These are phyloP conservation scores for Calocybe gambosa DNA, from an alignment of 1,284 basidiomycete species.

Conservation along the genomic window DNA sequence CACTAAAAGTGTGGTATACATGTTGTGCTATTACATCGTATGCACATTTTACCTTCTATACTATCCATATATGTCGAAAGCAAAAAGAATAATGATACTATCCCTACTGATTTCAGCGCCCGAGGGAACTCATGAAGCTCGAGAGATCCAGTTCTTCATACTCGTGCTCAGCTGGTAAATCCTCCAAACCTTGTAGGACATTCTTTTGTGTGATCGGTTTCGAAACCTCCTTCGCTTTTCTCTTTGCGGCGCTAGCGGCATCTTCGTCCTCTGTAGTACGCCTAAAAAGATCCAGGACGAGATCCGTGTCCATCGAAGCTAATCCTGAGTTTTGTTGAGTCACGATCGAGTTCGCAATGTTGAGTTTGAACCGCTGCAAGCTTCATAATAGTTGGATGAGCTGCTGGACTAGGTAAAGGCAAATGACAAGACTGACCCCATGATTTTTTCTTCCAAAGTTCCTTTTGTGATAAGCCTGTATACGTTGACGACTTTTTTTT, in stretches of 20 bases:
- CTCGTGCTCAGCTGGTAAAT: slow-evolving; percentile 85
- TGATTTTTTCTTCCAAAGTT: slow-evolving; percentile 98
- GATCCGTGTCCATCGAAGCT: slow-evolving; percentile 94
- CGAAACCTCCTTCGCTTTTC: slow-evolving; percentile 46
- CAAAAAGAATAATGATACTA: slow-evolving; percentile 11
- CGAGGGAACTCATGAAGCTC: slow-evolving; percentile 77
- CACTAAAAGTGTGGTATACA: slow-evolving; percentile 3
- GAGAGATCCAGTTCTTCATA: slow-evolving; percentile 82
- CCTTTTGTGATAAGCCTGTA: slow-evolving; percentile 97
- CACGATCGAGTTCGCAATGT: slow-evolving; percentile 95
- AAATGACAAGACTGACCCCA: slow-evolving; percentile 68
- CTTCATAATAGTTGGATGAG: slow-evolving; percentile 33
- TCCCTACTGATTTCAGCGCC: slow-evolving; percentile 24
- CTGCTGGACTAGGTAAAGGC: neutral
- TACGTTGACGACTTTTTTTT: slow-evolving; percentile 99
- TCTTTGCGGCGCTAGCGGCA: slow-evolving; percentile 44
- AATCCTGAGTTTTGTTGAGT: slow-evolving; percentile 96
- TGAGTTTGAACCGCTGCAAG: slow-evolving; percentile 97
- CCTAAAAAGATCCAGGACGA: slow-evolving; percentile 92
- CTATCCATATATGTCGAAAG: slow-evolving; percentile 3
- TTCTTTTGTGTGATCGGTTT: slow-evolving; percentile 68
- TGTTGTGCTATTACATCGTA: slow-evolving; percentile 12
- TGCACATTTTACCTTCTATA: slow-evolving; percentile 6
- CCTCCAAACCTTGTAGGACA: slow-evolving; percentile 80
- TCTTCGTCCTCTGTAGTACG: slow-evolving; percentile 76